Conservation (phyloP, 1,139 yeast species). For the Arxiozyma heterogenica region DNA sequence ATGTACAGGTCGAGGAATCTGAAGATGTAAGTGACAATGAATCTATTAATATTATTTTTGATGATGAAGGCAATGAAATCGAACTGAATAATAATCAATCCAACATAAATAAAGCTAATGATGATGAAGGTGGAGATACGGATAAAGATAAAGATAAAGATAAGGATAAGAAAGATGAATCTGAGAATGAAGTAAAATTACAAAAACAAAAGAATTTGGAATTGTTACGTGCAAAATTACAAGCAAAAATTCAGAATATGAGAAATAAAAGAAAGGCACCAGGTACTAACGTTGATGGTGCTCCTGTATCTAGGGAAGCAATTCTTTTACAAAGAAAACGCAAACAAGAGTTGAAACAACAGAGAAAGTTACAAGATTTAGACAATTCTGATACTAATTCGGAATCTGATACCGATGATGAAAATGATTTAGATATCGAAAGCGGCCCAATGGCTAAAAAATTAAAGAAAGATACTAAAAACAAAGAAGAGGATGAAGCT, state of each 20-base stretch:
- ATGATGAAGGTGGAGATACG: slow-evolving; percentile 6
- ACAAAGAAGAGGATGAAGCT: slow-evolving; percentile 33
- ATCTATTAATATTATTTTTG: slow-evolving; percentile 49
- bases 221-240: slow-evolving; percentile 61
- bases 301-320: slow-evolving; percentile 73
- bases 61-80: slow-evolving; percentile 65
- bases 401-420: slow-evolving; percentile 32
- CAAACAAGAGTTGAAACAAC: slow-evolving; percentile 33
- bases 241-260: slow-evolving; percentile 58
- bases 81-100: slow-evolving; percentile 3
- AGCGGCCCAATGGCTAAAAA: slow-evolving; percentile 9
- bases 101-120: too few relatives aligned
- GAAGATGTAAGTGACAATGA: slow-evolving; percentile 26
- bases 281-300: slow-evolving; percentile 70
- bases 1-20: slow-evolving; percentile 7
- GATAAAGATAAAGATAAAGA: slow-evolving; percentile 8
- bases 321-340: slow-evolving; percentile 51
- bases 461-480: slow-evolving; percentile 15
- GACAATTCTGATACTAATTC: slow-evolving; percentile 35
- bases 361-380: slow-evolving; percentile 28
- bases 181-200: slow-evolving; percentile 36
- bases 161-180: slow-evolving; percentile 37
- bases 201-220: slow-evolving; percentile 49
- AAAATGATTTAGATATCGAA: slow-evolving; percentile 37
- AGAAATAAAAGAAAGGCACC: slow-evolving; percentile 86